Evolutionary conservation across 208 protist genomes (phyloP).

Genomic region (Wallacemonas collosoma): DNA sequence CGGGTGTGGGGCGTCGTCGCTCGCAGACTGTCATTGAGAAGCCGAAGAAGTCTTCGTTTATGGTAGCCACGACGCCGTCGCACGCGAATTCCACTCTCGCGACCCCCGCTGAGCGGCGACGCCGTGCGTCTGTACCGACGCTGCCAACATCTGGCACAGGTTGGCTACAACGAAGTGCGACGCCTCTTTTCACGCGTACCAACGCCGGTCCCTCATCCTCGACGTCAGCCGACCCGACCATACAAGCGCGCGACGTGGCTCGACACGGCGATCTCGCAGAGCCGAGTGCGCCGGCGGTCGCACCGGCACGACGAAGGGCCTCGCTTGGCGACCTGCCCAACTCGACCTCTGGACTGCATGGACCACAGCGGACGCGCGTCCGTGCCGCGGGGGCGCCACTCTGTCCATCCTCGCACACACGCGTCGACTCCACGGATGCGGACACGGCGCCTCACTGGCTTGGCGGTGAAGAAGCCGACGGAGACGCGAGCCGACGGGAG

Average conservation of each 20-base stretch:
- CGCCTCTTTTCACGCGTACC: neutral
- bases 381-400: too few relatives aligned
- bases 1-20: neutral
- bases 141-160: neutral
- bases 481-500: neutral
- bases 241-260: too few relatives aligned
- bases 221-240: neutral
- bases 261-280: too few relatives aligned
- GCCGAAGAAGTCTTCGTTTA: neutral
- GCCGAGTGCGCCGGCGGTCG: too few relatives aligned
- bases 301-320: too few relatives aligned
- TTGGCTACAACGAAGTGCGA: neutral
- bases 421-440: too few relatives aligned
- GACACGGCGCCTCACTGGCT: too few relatives aligned
- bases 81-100: neutral
- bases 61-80: neutral
- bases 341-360: neutral
- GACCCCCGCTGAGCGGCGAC: neutral
- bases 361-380: neutral
- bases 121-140: constrained; percentile 9
- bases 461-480: neutral
- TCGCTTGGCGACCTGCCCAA: too few relatives aligned
- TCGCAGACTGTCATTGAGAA: constrained; percentile 11
- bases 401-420: too few relatives aligned
- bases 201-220: neutral